Evolutionary conservation across 306 rosid genomes (phyloP).

Genomic region (Hippophae rhamnoides): DNA sequence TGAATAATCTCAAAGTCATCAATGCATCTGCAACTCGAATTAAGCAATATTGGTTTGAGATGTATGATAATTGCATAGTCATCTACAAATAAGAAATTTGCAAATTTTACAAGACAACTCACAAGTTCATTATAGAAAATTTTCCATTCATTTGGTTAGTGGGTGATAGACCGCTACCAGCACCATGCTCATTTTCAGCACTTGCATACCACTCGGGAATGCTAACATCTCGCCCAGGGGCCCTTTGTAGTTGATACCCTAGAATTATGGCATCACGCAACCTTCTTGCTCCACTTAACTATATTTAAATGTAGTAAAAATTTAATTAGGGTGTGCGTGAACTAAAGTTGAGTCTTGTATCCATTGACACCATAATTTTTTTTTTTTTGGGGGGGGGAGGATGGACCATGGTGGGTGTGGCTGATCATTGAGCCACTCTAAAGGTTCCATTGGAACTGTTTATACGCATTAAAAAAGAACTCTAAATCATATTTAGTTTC

Average conservation of each 20-base stretch:
- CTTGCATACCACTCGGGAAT: constrained; percentile 95
- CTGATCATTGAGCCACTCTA: no score
- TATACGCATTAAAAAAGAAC: no score
- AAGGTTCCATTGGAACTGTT: no score
- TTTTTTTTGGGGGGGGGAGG: no score
- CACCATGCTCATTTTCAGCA: constrained; percentile 73
- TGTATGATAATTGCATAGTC: constrained; percentile 3
- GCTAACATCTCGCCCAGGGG: constrained; percentile 67
- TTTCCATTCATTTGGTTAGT: constrained; percentile 27
- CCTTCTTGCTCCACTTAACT: constrained; percentile 96
- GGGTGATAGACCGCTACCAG: constrained; percentile 29
- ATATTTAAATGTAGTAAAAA: constrained; percentile 26
- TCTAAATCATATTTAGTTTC: no score
- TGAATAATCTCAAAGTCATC: constrained; percentile 85
- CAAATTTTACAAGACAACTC: constrained; percentile 30
- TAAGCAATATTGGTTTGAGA: neutral
- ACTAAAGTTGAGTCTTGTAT: no score
- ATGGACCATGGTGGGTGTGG: no score
- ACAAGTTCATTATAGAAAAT: constrained; percentile 34
- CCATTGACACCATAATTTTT: no score
- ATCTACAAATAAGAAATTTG: neutral
- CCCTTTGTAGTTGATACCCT: constrained; percentile 97
- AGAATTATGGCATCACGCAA: constrained; percentile 95
- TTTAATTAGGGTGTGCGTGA: constrained; percentile 12
- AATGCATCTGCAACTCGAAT: constrained; percentile 34